phyloP scores from a whole-genome alignment of 352 stramenopile species.

The Phytopythium mirpurense region DNA sequence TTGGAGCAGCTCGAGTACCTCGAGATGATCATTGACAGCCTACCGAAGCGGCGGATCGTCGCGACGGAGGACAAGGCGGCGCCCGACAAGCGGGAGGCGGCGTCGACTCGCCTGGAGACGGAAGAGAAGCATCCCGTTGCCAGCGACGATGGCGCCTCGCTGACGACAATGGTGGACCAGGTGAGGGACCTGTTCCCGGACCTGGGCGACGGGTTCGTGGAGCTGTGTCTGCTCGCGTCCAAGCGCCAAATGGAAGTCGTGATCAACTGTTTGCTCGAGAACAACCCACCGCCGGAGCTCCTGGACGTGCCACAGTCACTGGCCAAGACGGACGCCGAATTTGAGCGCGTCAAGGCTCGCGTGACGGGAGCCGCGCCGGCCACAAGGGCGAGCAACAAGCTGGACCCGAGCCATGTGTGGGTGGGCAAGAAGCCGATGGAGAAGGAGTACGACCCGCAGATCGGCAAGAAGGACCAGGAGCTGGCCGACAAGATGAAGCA shows the following conservation, averaged over 20 bases:
- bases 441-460: slow-evolving; percentile 56
- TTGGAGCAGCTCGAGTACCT: slow-evolving; percentile 63
- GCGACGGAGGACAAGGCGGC: slow-evolving; percentile 5
- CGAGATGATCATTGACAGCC: slow-evolving; percentile 56
- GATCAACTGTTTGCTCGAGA: slow-evolving; percentile 58
- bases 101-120: background rate
- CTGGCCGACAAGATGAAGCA: slow-evolving; percentile 51
- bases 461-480: slow-evolving; percentile 34
- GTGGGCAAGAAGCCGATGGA: slow-evolving; percentile 59
- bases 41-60: slow-evolving; percentile 39
- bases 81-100: slow-evolving; percentile 1
- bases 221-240: slow-evolving; percentile 47
- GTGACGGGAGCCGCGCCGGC: slow-evolving; percentile 13
- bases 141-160: background rate
- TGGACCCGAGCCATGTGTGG: slow-evolving; percentile 47
- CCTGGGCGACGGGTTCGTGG: slow-evolving; percentile 54
- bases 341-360: slow-evolving; percentile 19
- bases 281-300: slow-evolving; percentile 31
- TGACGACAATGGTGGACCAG: slow-evolving; percentile 37
- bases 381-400: slow-evolving; percentile 26
- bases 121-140: slow-evolving; percentile 12
- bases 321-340: slow-evolving; percentile 23
- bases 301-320: slow-evolving; percentile 25
- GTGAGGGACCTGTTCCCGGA: slow-evolving; percentile 60
- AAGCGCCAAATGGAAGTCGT: slow-evolving; percentile 41